Conservation (phyloP, 2,329 filamentous ascomycete species). For the Alternaria viburni region DNA sequence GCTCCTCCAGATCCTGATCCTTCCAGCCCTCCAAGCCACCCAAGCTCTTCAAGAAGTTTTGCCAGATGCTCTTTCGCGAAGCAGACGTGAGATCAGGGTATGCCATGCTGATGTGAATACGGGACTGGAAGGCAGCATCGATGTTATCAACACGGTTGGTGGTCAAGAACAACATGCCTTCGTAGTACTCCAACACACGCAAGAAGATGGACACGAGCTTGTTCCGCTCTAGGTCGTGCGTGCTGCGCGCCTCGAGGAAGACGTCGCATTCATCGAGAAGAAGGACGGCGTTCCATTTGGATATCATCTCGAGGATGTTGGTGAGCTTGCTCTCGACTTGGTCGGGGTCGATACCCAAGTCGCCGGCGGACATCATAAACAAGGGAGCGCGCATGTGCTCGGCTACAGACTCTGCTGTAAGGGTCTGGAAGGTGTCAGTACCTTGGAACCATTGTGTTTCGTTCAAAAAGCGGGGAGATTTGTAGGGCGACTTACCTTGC, state of each 20-base stretch:
- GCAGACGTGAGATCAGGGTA: conserved; percentile 29
- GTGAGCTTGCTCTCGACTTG: conserved; percentile 55
- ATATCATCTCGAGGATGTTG: conserved; percentile 56
- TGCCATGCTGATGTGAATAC: conserved; percentile 37
- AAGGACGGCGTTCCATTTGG: conserved; percentile 59
- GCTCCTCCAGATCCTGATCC: conserved; percentile 43
- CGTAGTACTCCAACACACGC: conserved; percentile 37
- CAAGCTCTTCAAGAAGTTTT: conserved; percentile 27
- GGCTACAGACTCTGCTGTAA: conserved; percentile 84
- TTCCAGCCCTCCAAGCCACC: conserved; percentile 16
- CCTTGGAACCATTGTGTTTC: neutral
- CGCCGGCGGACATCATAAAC: conserved; percentile 80
- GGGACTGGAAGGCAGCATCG: conserved; percentile 35
- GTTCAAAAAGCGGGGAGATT: neutral
- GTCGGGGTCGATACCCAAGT: conserved; percentile 55
- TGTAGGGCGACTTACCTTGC: conserved; percentile 59
- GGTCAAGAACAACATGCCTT: conserved; percentile 42
- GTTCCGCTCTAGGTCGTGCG: conserved; percentile 40
- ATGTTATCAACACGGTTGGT: conserved; percentile 40
- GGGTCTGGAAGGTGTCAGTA: conserved; percentile 54
- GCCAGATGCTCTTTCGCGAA: conserved; percentile 33
- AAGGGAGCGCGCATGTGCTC: conserved; percentile 82
- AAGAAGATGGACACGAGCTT: conserved; percentile 47
- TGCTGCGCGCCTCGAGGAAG: conserved; percentile 60
- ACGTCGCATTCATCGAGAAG: conserved; percentile 68